Evolutionary conservation across 768 basidiomycete genomes (phyloP).

Genomic region (Mycena sanguinolenta): DNA sequence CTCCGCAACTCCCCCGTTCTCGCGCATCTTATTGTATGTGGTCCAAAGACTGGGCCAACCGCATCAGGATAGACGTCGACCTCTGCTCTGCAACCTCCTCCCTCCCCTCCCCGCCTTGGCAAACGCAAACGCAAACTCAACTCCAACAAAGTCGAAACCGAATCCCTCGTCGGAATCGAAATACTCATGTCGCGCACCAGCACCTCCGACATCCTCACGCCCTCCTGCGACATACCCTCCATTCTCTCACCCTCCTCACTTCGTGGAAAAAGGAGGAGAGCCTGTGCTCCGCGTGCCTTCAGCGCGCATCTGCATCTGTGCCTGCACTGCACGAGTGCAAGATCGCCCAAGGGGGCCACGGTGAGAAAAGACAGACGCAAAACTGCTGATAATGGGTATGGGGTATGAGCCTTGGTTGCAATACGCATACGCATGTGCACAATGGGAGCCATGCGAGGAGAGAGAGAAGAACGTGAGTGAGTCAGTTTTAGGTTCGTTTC

Average conservation of each 20-base stretch:
- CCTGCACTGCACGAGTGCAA: slow-evolving; percentile 19
- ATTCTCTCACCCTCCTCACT: no score
- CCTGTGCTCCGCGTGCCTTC: slow-evolving; percentile 18
- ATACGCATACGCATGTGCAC: slow-evolving; percentile 28
- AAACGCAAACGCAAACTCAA: slow-evolving; percentile 24
- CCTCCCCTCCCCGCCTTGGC: no score
- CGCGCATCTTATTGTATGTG: no score
- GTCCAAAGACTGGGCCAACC: slow-evolving; percentile 20
- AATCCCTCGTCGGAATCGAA: slow-evolving; percentile 22
- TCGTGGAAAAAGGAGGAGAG: slow-evolving; percentile 14
- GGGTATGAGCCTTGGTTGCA: no score
- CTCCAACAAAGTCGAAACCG: slow-evolving; percentile 27
- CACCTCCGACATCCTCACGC: slow-evolving; percentile 13
- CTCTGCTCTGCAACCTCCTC: slow-evolving; percentile 23
- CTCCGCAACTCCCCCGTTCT: background rate
- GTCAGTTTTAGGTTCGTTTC: no score
- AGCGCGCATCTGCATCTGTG: slow-evolving; percentile 23
- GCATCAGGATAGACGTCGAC: slow-evolving; percentile 30
- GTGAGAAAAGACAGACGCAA: slow-evolving; percentile 21
- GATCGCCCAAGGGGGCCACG: slow-evolving; percentile 30
- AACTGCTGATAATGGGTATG: slow-evolving; percentile 37
- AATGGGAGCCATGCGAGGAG: slow-evolving; percentile 22
- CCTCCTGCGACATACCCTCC: no score
- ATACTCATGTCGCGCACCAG: slow-evolving; percentile 18
- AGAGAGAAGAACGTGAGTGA: no score